Evolutionary conservation across 164 flowering plant genomes (phyloP).

Genomic region (Vitis riparia): DNA sequence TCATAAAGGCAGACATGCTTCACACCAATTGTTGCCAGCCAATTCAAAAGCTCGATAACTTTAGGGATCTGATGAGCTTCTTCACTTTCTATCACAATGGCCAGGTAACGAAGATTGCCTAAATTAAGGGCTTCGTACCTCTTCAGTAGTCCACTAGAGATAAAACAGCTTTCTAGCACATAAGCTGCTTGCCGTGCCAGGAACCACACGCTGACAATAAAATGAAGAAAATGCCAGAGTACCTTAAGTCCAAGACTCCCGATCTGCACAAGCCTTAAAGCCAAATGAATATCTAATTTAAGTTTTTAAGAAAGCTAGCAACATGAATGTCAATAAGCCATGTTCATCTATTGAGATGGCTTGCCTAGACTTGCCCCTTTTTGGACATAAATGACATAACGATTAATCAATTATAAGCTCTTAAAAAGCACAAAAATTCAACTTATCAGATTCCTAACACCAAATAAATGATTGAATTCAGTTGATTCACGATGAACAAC

Average conservation of each 20-base stretch:
- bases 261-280: conserved; percentile 29
- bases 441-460: neutral
- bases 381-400: neutral
- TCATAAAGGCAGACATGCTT: conserved; percentile 78
- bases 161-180: conserved; percentile 47
- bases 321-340: conserved; percentile 3
- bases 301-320: neutral
- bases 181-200: conserved; percentile 22
- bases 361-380: neutral
- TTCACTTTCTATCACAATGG: conserved; percentile 83
- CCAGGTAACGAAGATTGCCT: conserved; percentile 58
- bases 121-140: conserved; percentile 44
- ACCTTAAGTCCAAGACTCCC: conserved; percentile 33
- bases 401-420: neutral
- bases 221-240: conserved; percentile 59
- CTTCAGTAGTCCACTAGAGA: conserved; percentile 44
- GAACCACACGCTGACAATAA: conserved; percentile 44
- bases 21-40: conserved; percentile 68
- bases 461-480: neutral
- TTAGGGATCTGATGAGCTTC: conserved; percentile 59
- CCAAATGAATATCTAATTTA: conserved; percentile 18
- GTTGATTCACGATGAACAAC: too few relatives aligned
- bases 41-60: conserved; percentile 60
- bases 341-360: neutral
- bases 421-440: neutral